Percentiles rank a stretch among this genome's conserved stretches.
Conservation (phyloP, 2,329 filamentous ascomycete genomes). For the Metarhizium rileyi region DNA sequence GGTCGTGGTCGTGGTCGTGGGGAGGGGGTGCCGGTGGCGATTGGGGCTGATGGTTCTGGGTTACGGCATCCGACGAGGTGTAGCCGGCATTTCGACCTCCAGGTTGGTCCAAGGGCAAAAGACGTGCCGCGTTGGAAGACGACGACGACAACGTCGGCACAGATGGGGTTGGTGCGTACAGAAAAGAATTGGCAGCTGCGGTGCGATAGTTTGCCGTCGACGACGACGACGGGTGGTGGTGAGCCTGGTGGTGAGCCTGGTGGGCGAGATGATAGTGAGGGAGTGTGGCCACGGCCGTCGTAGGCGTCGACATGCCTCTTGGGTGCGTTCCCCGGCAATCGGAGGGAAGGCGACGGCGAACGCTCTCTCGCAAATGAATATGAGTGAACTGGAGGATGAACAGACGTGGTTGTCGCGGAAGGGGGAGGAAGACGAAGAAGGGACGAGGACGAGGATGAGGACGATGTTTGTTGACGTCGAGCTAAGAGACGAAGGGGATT, state of each 20-base stretch:
- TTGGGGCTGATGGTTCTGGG: slow-evolving; percentile 15
- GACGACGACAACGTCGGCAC: slow-evolving; percentile 16
- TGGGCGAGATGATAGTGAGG: slow-evolving; percentile 50
- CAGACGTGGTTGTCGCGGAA: neutral
- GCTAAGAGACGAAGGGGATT: neutral
- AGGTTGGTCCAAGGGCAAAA: slow-evolving; percentile 17
- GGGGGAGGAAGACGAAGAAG: neutral
- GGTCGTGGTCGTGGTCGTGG: slow-evolving; percentile 18
- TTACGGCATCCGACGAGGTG: slow-evolving; percentile 23
- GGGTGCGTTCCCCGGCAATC: slow-evolving; percentile 2
- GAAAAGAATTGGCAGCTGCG: slow-evolving; percentile 16
- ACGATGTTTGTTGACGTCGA: neutral
- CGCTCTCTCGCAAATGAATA: neutral
- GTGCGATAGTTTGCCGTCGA: slow-evolving; percentile 18
- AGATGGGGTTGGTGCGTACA: slow-evolving; percentile 12
- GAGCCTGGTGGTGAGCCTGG: slow-evolving; percentile 6
- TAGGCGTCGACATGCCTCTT: slow-evolving; percentile 65
- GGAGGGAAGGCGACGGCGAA: neutral
- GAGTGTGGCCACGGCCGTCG: slow-evolving; percentile 63
- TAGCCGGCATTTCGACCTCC: slow-evolving; percentile 18
- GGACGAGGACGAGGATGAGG: too few species aligned
- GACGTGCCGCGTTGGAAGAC: slow-evolving; percentile 16
- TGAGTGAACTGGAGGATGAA: neutral
- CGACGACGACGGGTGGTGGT: slow-evolving; percentile 10
- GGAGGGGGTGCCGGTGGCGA: slow-evolving; percentile 21